Conservation (phyloP, 2,329 filamentous ascomycete genomes). For the Fusarium paranaense region DNA sequence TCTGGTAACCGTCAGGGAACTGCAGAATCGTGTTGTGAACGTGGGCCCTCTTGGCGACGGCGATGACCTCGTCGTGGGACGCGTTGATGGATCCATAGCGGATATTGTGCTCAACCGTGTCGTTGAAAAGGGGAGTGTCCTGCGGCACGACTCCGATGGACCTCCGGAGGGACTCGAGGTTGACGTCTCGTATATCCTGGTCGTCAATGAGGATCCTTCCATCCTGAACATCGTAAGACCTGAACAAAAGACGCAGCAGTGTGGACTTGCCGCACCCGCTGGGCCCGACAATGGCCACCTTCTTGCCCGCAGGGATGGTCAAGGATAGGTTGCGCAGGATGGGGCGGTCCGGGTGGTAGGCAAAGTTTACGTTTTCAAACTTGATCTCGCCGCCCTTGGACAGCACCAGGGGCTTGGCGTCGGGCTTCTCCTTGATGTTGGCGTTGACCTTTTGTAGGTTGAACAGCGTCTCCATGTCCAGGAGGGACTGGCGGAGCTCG, state of each 20-base stretch:
- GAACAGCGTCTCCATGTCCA: constrained; percentile 99
- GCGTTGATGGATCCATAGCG: constrained; percentile 89
- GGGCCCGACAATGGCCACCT: constrained; percentile 94
- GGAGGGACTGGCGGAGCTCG: constrained; percentile 90
- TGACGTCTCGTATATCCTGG: constrained; percentile 89
- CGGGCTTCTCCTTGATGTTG: constrained; percentile 79
- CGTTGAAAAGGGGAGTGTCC: constrained; percentile 97
- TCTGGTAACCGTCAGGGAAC: constrained; percentile 91
- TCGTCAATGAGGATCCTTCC: constrained; percentile 92
- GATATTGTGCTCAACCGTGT: constrained; percentile 96
- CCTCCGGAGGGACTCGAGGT: constrained; percentile 82
- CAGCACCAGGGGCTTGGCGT: constrained; percentile 79
- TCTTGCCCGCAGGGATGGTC: constrained; percentile 94
- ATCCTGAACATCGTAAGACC: constrained; percentile 89
- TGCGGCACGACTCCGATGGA: constrained; percentile 96
- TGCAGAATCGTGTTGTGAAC: constrained; percentile 84
- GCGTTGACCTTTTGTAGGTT: constrained; percentile 97
- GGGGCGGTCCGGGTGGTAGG: constrained; percentile 86
- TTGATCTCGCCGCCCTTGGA: constrained; percentile 86
- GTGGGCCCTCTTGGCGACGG: constrained; percentile 83
- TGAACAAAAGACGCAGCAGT: constrained; percentile 88
- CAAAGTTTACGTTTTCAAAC: constrained; percentile 96
- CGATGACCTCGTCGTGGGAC: constrained; percentile 75
- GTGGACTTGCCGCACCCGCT: constrained; percentile 98
- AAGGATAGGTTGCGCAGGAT: constrained; percentile 88